Evolutionary conservation across 2,329 filamentous ascomycete genomes (phyloP).

Genomic region (Dactylellina sp.): DNA sequence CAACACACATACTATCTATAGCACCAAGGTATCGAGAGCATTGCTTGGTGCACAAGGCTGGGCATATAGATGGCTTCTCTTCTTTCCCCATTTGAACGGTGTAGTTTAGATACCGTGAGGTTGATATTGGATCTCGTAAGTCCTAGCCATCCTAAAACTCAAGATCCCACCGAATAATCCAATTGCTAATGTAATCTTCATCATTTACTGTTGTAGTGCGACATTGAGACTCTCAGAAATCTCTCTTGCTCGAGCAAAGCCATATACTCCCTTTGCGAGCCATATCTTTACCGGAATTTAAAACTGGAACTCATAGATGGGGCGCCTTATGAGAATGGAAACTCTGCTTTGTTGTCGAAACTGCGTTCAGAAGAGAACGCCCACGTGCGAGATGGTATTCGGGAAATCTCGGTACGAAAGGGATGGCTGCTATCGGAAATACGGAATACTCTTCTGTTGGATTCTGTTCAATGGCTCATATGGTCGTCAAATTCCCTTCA

Average conservation of each 20-base stretch:
- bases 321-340: background rate
- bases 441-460: conserved; percentile 3
- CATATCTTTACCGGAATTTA: background rate
- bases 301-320: conserved; percentile 4
- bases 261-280: conserved; percentile 2
- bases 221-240: background rate
- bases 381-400: background rate
- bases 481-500: background rate
- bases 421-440: conserved; percentile 14
- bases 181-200: background rate
- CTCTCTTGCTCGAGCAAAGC: conserved; percentile 2
- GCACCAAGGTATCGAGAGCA: too few relatives aligned
- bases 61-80: background rate
- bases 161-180: background rate
- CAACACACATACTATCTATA: too few relatives aligned
- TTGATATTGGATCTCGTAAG: conserved; percentile 8
- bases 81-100: conserved; percentile 4
- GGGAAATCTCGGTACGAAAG: conserved; percentile 3
- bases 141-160: background rate
- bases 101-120: background rate
- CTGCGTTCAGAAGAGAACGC: background rate
- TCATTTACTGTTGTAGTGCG: background rate
- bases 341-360: background rate
- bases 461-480: conserved; percentile 2
- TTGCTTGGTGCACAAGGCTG: too few relatives aligned